phyloP scores from a whole-genome alignment of 345 rosid species.

The Brassica incana region DNA sequence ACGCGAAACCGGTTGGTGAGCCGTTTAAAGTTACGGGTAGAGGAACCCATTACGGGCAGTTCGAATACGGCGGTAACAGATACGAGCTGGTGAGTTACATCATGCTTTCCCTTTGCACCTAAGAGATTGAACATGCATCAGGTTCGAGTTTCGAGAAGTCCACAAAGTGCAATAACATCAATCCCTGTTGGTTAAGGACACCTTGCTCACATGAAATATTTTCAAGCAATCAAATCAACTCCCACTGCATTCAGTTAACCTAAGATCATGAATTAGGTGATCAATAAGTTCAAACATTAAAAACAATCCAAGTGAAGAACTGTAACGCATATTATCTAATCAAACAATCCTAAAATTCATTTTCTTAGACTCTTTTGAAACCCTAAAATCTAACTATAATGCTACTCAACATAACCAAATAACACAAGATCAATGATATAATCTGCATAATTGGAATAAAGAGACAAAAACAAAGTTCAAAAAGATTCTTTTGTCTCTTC shows the following conservation, averaged over 20 bases:
- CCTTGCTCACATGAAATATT: neutral
- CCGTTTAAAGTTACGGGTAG: slow-evolving; percentile 61
- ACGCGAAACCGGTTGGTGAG: slow-evolving; percentile 79
- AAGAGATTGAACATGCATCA: neutral
- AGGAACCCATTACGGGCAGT: slow-evolving; percentile 69
- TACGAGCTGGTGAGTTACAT: slow-evolving; percentile 70
- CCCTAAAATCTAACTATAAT: neutral
- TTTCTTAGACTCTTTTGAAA: neutral
- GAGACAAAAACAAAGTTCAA: too few relatives aligned
- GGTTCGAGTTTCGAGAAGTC: too few relatives aligned
- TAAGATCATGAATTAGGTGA: neutral
- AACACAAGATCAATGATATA: neutral
- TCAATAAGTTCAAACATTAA: neutral
- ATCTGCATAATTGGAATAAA: neutral
- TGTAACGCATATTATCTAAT: too few relatives aligned
- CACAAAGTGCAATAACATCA: neutral
- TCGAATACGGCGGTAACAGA: slow-evolving; percentile 71
- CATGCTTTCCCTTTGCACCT: neutral
- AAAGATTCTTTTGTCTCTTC: too few relatives aligned
- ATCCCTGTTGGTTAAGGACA: too few relatives aligned
- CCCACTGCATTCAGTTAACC: neutral
- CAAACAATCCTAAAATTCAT: neutral
- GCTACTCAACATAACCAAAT: neutral
- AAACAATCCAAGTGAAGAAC: neutral
- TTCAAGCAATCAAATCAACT: neutral